phyloP scores from a whole-genome alignment of 1,284 basidiomycete species.

The Hymenochaete sp. region DNA sequence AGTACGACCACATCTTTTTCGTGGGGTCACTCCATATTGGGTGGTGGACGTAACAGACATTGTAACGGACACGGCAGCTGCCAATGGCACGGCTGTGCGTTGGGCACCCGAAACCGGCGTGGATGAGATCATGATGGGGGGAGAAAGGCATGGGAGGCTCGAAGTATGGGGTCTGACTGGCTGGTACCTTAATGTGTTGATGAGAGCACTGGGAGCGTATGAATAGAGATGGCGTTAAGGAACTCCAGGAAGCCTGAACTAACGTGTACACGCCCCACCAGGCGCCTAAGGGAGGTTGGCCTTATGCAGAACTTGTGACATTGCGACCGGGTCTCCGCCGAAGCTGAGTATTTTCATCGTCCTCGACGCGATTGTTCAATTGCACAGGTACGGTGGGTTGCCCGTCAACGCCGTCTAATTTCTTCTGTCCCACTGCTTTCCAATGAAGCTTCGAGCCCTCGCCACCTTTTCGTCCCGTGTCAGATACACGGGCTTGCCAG shows the following conservation, averaged over 20 bases:
- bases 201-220: conserved; percentile 41
- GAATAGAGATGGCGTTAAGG: conserved; percentile 19
- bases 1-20: conserved; percentile 46
- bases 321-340: conserved; percentile 8
- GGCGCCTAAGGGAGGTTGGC: too few relatives aligned
- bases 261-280: too few relatives aligned
- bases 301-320: neutral
- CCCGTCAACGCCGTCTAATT: conserved; percentile 28
- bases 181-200: conserved; percentile 63
- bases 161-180: conserved; percentile 79
- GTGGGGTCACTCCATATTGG: conserved; percentile 51
- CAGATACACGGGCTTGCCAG: conserved; percentile 44
- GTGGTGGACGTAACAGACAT: conserved; percentile 62
- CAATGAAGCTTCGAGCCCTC: conserved; percentile 20
- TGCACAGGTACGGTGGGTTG: neutral
- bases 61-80: conserved; percentile 23
- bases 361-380: neutral
- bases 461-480: too few relatives aligned
- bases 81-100: neutral
- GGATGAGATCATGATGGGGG: conserved; percentile 40
- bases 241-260: neutral
- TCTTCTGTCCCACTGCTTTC: conserved; percentile 23
- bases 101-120: conserved; percentile 21
- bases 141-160: conserved; percentile 35
- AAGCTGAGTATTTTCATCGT: conserved; percentile 1